A percentile compares a stretch with the other conserved stretches of the same genome.
Evolutionary conservation across 1,284 basidiomycete species (phyloP).

Genomic region (Naganishia sp.): DNA sequence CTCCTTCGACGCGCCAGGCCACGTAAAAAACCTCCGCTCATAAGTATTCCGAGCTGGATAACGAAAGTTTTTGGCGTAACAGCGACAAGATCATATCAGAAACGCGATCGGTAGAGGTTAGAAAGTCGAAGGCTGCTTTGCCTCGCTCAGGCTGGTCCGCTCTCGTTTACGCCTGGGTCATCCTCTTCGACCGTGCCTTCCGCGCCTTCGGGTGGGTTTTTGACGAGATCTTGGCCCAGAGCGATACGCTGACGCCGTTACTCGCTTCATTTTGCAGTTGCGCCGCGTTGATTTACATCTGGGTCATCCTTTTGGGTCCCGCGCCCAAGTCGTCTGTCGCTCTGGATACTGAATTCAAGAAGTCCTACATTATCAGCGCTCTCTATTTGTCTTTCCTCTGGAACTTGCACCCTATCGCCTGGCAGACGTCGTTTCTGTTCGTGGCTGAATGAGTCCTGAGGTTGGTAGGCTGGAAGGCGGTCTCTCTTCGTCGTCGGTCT

Average conservation of each 20-base stretch:
- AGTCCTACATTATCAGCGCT: constrained; percentile 55
- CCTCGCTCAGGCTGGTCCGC: too few relatives aligned
- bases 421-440: constrained; percentile 49
- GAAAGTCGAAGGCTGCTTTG: too few relatives aligned
- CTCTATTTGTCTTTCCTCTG: constrained; percentile 58
- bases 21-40: too few relatives aligned
- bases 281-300: constrained; percentile 58
- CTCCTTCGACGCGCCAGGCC: too few relatives aligned
- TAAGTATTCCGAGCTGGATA: too few relatives aligned
- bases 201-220: constrained; percentile 51
- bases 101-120: too few relatives aligned
- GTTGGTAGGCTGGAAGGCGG: neutral
- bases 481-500: neutral
- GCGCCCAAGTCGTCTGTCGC: constrained; percentile 35
- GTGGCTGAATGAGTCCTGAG: neutral
- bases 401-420: constrained; percentile 59
- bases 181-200: too few relatives aligned
- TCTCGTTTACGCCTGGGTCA: too few relatives aligned
- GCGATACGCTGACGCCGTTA: constrained; percentile 59
- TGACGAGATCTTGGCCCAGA: constrained; percentile 36
- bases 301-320: constrained; percentile 50
- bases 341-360: constrained; percentile 46
- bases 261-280: constrained; percentile 26
- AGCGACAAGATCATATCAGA: too few relatives aligned
- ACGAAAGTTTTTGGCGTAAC: too few relatives aligned